Evolutionary conservation across 2,329 filamentous ascomycete genomes (phyloP).

Genomic region (Fusarium sp.): DNA sequence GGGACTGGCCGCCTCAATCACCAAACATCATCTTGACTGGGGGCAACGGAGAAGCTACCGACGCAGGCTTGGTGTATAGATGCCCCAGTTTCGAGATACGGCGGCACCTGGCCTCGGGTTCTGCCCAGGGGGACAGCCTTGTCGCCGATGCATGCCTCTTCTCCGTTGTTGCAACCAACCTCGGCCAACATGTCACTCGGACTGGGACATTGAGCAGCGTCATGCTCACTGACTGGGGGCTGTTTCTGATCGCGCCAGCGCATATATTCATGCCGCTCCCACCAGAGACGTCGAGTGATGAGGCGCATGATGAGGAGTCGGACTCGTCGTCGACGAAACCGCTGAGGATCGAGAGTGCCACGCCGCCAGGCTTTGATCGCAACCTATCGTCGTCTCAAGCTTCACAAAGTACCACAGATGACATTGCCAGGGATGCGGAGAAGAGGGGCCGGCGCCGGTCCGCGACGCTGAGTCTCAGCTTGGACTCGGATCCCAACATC

Average conservation of each 20-base stretch:
- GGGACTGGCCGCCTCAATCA: neutral
- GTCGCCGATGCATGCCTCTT: neutral
- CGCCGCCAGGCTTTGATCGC: constrained; percentile 1
- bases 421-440: too few relatives aligned
- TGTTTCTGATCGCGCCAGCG: constrained; percentile 1
- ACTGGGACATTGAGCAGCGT: neutral
- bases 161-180: neutral
- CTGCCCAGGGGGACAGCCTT: too few relatives aligned
- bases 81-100: neutral
- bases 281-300: neutral
- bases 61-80: neutral
- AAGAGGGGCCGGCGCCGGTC: too few relatives aligned
- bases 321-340: neutral
- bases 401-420: neutral
- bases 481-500: too few relatives aligned
- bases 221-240: neutral
- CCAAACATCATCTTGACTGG: neutral
- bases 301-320: neutral
- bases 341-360: neutral
- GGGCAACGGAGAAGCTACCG: neutral
- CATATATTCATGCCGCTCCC: constrained; percentile 5
- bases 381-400: neutral
- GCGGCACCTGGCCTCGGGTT: neutral
- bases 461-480: too few relatives aligned
- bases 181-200: neutral